Evolutionary conservation across 345 rosid species (phyloP).

Genomic region (Brassica juncea): DNA sequence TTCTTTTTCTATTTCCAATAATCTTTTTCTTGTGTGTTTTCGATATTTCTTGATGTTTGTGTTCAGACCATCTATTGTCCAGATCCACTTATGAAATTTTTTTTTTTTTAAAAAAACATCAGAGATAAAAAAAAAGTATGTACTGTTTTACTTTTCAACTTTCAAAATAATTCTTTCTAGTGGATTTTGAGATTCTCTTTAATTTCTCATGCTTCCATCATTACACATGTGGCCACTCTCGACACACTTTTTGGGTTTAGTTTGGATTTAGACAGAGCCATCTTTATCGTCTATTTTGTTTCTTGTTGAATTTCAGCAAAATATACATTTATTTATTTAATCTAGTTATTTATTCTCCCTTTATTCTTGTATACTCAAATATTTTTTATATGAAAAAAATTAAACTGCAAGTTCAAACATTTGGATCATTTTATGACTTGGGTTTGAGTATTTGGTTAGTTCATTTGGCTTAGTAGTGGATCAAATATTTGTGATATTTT

Average conservation of each 20-base stretch:
- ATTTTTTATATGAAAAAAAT: background rate
- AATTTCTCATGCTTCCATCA: conserved; percentile 40
- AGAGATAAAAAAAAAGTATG: background rate
- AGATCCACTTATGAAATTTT: conserved; percentile 28
- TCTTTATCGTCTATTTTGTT: conserved; percentile 35
- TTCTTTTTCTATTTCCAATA: background rate
- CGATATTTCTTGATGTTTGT: conserved; percentile 23
- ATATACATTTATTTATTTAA: background rate
- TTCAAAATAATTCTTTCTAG: conserved; percentile 8
- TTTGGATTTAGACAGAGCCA: conserved; percentile 34
- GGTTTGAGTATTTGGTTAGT: conserved; percentile 9
- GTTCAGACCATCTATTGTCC: conserved; percentile 10
- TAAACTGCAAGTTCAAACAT: background rate
- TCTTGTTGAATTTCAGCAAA: conserved; percentile 28
- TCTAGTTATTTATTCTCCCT: background rate
- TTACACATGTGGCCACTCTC: conserved; percentile 43
- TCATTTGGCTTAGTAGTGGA: background rate
- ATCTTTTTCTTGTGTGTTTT: background rate
- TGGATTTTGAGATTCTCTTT: background rate
- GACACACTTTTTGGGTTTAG: conserved; percentile 42
- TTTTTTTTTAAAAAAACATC: background rate
- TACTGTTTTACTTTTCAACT: conserved; percentile 19
- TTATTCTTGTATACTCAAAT: background rate
- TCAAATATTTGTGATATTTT: background rate
- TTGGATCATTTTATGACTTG: background rate